Evolutionary conservation across 768 basidiomycete genomes (phyloP).

Genomic region (Collybia mongolica): DNA sequence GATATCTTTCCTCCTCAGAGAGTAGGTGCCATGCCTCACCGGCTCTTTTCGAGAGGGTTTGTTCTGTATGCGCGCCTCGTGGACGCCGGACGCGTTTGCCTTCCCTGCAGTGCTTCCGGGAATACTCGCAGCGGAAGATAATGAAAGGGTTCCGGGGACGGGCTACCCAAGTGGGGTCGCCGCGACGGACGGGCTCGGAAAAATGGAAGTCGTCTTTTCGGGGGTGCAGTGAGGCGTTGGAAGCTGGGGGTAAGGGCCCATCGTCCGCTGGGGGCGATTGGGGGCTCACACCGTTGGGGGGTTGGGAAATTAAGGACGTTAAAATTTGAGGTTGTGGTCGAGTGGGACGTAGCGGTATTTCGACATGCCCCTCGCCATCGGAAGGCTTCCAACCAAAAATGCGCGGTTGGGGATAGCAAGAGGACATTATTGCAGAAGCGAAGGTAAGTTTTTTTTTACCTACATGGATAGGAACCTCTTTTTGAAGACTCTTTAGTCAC

Average conservation of each 20-base stretch:
- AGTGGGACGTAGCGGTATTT: conserved; percentile 15
- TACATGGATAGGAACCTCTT: conserved; percentile 5
- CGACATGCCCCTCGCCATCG: conserved; percentile 24
- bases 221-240: conserved; percentile 20
- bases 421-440: conserved; percentile 14
- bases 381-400: conserved; percentile 32
- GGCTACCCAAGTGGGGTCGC: conserved; percentile 59
- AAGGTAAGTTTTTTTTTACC: conserved; percentile 4
- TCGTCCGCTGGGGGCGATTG: conserved; percentile 3
- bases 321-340: conserved; percentile 11
- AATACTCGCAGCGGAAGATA: conserved; percentile 69
- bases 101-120: conserved; percentile 40
- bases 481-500: conserved; percentile 7
- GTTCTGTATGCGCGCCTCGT: conserved; percentile 38
- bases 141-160: conserved; percentile 73
- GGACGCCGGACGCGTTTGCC: conserved; percentile 32
- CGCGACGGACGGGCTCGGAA: conserved; percentile 31
- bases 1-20: conserved; percentile 40
- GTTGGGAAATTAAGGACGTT: conserved; percentile 1
- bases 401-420: conserved; percentile 12
- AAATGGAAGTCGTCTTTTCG: conserved; percentile 4
- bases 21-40: conserved; percentile 74
- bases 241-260: conserved; percentile 15
- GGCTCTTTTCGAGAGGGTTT: conserved; percentile 74
- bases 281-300: background rate